Evolutionary conservation across 352 stramenopile genomes (phyloP).

Genomic region (Phytophthora niederhauseri): DNA sequence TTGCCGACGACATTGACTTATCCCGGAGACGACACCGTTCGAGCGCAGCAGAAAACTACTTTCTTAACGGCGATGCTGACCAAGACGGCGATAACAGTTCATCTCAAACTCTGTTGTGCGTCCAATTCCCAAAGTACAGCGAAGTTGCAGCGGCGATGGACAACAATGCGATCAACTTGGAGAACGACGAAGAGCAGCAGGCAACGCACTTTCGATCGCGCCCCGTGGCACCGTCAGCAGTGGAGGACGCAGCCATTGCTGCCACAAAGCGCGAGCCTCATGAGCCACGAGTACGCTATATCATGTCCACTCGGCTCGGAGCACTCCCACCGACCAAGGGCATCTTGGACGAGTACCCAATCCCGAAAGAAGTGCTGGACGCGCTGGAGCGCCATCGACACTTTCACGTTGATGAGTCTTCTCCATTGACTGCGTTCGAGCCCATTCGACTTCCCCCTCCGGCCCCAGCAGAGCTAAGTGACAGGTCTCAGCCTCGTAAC

Average conservation of each 20-base stretch:
- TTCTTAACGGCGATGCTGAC: background rate
- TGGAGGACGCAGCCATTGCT: slow-evolving; percentile 44
- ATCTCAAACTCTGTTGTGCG: slow-evolving; percentile 7
- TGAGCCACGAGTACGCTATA: slow-evolving; percentile 65
- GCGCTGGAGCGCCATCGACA: slow-evolving; percentile 67
- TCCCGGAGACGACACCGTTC: slow-evolving; percentile 4
- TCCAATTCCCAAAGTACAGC: slow-evolving; percentile 25
- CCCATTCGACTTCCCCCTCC: slow-evolving; percentile 29
- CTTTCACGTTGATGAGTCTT: slow-evolving; percentile 66
- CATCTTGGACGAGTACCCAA: slow-evolving; percentile 76
- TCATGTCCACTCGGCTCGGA: slow-evolving; percentile 66
- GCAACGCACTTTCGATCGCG: slow-evolving; percentile 64
- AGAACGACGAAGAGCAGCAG: slow-evolving; percentile 48
- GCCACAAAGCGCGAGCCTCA: slow-evolving; percentile 39
- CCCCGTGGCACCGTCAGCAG: slow-evolving; percentile 40
- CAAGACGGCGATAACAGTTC: slow-evolving; percentile 2
- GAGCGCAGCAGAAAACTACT: slow-evolving; percentile 4
- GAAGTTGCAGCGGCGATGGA: slow-evolving; percentile 5
- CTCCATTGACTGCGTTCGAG: slow-evolving; percentile 68
- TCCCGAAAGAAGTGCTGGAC: slow-evolving; percentile 71
- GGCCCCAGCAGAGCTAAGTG: slow-evolving; percentile 5
- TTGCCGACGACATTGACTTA: slow-evolving; percentile 12
- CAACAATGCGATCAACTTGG: slow-evolving; percentile 4
- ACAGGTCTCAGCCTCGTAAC: background rate
- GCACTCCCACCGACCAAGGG: slow-evolving; percentile 60